Evolutionary conservation across 305 asterid genomes (phyloP).

Genomic region (Striga hermonthica): DNA sequence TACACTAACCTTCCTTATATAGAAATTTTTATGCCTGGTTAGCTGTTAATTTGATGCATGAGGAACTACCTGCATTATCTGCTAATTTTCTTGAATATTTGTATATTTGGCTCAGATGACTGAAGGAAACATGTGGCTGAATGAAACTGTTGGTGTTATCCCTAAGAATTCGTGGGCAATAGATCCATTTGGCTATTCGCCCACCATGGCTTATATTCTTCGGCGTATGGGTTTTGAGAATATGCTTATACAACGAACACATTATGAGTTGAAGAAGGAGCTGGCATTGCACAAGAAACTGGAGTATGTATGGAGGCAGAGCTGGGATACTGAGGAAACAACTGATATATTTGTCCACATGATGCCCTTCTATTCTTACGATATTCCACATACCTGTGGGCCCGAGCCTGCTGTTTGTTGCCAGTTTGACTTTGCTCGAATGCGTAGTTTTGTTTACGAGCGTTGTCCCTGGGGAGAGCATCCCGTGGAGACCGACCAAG

Average conservation of each 20-base stretch:
- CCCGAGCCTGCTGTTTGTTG: slow-evolving; percentile 99
- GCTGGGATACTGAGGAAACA: slow-evolving; percentile 94
- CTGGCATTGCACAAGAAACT: slow-evolving; percentile 69
- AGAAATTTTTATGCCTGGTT: slow-evolving; percentile 3
- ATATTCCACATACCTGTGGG: slow-evolving; percentile 97
- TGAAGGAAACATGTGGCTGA: slow-evolving; percentile 95
- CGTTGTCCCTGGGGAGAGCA: slow-evolving; percentile 91
- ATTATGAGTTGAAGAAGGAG: slow-evolving; percentile 94
- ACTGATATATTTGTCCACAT: slow-evolving; percentile 98
- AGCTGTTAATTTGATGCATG: neutral
- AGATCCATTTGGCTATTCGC: slow-evolving; percentile 95
- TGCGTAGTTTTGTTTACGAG: slow-evolving; percentile 76
- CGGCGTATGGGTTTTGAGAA: slow-evolving; percentile 99
- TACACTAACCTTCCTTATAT: slow-evolving; percentile 12
- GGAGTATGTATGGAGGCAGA: slow-evolving; percentile 93
- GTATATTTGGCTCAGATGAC: slow-evolving; percentile 54
- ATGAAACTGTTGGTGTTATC: slow-evolving; percentile 87
- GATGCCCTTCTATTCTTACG: slow-evolving; percentile 99
- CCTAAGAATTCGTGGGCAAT: slow-evolving; percentile 95
- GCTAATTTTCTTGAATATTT: slow-evolving; percentile 23
- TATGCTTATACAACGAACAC: slow-evolving; percentile 98
- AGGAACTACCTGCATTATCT: slow-evolving; percentile 12
- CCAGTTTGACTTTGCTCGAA: slow-evolving; percentile 97
- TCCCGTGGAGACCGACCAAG: slow-evolving; percentile 86
- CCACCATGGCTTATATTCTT: slow-evolving; percentile 96